phyloP scores from a whole-genome alignment of 2,329 filamentous ascomycete genomes.

The Blastomyces percursus region DNA sequence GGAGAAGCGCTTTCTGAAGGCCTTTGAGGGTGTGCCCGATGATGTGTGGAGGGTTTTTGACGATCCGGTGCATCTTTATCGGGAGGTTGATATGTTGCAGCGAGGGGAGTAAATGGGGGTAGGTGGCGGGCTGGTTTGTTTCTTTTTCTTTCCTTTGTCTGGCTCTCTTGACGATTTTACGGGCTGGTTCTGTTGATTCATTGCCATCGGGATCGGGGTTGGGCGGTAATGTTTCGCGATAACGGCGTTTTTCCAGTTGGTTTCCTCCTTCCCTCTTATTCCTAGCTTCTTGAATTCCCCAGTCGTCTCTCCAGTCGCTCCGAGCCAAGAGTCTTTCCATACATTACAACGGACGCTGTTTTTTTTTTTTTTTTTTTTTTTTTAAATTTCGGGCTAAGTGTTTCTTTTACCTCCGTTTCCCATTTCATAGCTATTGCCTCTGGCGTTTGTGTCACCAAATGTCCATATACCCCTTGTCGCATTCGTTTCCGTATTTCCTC shows the following conservation, averaged over 20 bases:
- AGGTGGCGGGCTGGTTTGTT: not conserved
- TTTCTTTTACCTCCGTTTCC: too few species aligned
- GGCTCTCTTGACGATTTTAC: not conserved
- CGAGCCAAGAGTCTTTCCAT: too few species aligned
- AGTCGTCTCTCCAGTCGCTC: too few species aligned
- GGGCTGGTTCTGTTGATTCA: not conserved
- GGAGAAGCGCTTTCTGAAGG: slow-evolving; percentile 64
- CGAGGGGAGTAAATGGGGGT: slow-evolving; percentile 13
- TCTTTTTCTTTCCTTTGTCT: not conserved
- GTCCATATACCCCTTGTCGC: too few species aligned
- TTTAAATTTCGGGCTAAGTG: too few species aligned
- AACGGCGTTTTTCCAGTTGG: not conserved
- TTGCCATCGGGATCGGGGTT: not conserved
- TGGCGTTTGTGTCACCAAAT: too few species aligned
- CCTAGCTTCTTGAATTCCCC: not conserved
- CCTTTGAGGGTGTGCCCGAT: slow-evolving; percentile 63
- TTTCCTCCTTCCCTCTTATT: not conserved
- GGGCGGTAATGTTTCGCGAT: not conserved
- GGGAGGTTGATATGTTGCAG: slow-evolving; percentile 23
- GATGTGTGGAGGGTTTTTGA: slow-evolving; percentile 74
- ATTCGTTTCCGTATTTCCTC: too few species aligned
- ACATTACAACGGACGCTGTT: too few species aligned
- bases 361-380: too few species aligned
- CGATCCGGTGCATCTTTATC: slow-evolving; percentile 53
- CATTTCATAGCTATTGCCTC: too few species aligned